Conservation (phyloP, 257 asterid genomes). For the Paulownia fortunei region DNA sequence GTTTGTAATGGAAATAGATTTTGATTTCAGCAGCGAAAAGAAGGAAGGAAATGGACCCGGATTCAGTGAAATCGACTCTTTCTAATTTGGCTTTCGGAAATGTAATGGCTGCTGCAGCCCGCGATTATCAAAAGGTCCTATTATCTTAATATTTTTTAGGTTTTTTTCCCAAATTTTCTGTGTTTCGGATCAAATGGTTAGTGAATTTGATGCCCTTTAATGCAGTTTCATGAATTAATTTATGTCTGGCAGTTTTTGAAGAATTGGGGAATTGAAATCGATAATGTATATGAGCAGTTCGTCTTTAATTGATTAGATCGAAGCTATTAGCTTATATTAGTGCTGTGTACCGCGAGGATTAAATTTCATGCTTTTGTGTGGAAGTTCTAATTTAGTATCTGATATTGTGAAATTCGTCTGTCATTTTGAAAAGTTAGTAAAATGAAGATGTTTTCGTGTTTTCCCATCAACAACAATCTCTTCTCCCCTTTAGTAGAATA, state of each 20-base stretch:
- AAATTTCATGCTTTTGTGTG: neutral
- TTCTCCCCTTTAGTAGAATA: neutral
- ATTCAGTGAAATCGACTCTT: conserved; percentile 89
- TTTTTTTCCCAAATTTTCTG: neutral
- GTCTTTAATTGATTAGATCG: neutral
- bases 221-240: neutral
- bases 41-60: conserved; percentile 68
- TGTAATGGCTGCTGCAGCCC: conserved; percentile 99
- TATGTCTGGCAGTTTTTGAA: neutral
- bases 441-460: neutral
- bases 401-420: neutral
- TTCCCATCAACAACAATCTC: neutral
- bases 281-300: neutral
- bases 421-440: neutral
- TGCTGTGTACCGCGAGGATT: neutral
- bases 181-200: neutral
- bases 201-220: conserved; percentile 9
- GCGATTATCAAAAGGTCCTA: conserved; percentile 92
- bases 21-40: conserved; percentile 30
- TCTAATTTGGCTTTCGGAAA: conserved; percentile 87
- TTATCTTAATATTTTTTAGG: neutral
- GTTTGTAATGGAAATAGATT: conserved; percentile 13
- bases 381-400: conserved; percentile 7
- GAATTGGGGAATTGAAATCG: conserved; percentile 5
- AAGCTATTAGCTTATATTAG: conserved; percentile 14